Evolutionary conservation across 164 flowering plant genomes (phyloP).

Genomic region (Macadamia tetraphylla): DNA sequence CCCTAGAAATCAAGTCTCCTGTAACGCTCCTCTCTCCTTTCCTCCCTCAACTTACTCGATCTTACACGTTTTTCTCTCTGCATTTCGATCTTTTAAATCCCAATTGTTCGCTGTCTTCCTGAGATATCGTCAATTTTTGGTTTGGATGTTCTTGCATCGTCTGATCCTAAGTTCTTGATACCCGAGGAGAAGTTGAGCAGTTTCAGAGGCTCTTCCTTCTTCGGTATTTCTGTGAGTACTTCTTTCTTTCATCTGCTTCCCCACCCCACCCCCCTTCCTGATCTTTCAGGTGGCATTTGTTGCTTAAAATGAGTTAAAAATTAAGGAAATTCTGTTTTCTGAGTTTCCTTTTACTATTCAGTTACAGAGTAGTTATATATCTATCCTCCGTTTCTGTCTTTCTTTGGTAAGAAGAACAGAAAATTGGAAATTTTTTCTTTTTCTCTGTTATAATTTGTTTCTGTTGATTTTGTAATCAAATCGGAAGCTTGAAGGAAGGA

Average conservation of each 20-base stretch:
- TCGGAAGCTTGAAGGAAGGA: neutral
- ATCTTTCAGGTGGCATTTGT: conserved; percentile 7
- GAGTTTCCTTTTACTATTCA: conserved; percentile 4
- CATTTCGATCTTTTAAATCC: neutral
- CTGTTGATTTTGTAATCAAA: neutral
- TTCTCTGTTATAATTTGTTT: neutral
- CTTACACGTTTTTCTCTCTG: neutral
- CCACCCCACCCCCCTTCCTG: neutral
- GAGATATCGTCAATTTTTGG: neutral
- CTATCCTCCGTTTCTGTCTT: neutral
- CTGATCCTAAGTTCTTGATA: neutral
- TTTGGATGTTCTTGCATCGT: neutral
- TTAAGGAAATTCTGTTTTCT: neutral
- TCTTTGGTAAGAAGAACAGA: neutral
- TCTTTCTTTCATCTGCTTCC: neutral
- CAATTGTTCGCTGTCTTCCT: neutral
- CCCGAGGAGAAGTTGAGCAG: neutral
- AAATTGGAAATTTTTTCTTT: neutral
- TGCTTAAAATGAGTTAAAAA: conserved; percentile 6
- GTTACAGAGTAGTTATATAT: neutral
- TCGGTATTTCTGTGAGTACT: conserved; percentile 4
- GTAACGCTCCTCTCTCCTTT: neutral
- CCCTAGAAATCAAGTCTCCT: neutral
- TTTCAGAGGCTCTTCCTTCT: neutral
- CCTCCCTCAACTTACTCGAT: neutral